phyloP scores from a whole-genome alignment of 2,329 filamentous ascomycete genomes.

The Diaporthe humulicola region DNA sequence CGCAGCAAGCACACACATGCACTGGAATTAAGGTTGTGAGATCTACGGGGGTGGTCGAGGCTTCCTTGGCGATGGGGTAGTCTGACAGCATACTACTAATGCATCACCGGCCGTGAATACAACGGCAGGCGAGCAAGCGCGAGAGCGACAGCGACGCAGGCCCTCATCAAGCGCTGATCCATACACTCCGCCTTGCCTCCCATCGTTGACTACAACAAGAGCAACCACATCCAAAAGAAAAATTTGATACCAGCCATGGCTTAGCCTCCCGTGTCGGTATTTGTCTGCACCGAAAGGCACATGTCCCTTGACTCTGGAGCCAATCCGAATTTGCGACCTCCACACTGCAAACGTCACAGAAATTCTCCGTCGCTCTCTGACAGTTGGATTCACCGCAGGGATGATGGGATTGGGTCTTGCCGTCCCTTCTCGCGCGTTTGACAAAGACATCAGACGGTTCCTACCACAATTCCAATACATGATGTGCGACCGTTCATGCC shows the following conservation, averaged over 20 bases:
- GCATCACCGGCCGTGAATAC: constrained; percentile 1
- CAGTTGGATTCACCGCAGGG: constrained; percentile 29
- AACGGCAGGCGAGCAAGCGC: constrained; percentile 1
- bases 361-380: constrained; percentile 17
- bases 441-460: constrained; percentile 26
- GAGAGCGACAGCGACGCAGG: neutral
- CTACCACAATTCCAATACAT: constrained; percentile 31
- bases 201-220: neutral
- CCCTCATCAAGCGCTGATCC: constrained; percentile 10
- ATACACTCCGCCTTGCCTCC: neutral
- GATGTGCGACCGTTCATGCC: constrained; percentile 37
- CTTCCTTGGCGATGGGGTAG: constrained; percentile 26
- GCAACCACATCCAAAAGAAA: neutral
- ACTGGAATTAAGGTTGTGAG: constrained; percentile 25
- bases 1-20: neutral
- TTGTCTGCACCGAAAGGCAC: constrained; percentile 1
- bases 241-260: neutral
- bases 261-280: constrained; percentile 7
- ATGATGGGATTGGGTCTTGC: neutral
- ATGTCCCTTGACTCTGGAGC: neutral
- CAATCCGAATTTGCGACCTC: constrained; percentile 12
- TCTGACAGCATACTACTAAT: constrained; percentile 18
- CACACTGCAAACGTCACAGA: constrained; percentile 28
- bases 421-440: constrained; percentile 5
- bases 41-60: constrained; percentile 21